A percentile compares a stretch with the other conserved stretches of the same genome.
Conservation (phyloP, 1,139 yeast species). For the Saccharomycopsis hybrid region DNA sequence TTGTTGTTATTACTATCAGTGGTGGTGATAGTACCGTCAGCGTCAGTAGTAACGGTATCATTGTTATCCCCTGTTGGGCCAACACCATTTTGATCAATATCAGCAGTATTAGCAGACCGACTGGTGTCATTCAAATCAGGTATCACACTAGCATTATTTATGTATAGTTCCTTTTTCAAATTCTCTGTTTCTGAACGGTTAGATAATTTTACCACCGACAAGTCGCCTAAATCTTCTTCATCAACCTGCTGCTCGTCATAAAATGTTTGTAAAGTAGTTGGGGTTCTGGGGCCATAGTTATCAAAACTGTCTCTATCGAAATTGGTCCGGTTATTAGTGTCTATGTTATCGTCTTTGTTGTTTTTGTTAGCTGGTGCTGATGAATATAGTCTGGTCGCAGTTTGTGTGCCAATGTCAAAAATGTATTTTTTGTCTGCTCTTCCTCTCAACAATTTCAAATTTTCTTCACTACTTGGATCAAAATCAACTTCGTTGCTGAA, state of each 20-base stretch:
- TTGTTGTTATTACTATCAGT: slow-evolving; percentile 25
- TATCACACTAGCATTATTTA: slow-evolving; percentile 33
- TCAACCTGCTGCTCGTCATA: slow-evolving; percentile 19
- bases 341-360: not conserved
- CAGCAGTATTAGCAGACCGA: slow-evolving; percentile 21
- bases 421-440: slow-evolving; percentile 45
- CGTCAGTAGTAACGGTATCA: too few species aligned
- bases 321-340: not conserved
- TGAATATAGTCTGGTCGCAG: slow-evolving; percentile 21
- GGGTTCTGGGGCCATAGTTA: slow-evolving; percentile 10
- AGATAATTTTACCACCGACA: slow-evolving; percentile 45
- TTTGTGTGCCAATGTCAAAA: slow-evolving; percentile 40
- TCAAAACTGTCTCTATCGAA: too few species aligned
- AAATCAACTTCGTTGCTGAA: slow-evolving; percentile 82
- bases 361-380: slow-evolving; percentile 1
- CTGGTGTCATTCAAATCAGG: slow-evolving; percentile 32
- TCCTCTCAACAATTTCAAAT: slow-evolving; percentile 41
- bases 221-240: slow-evolving; percentile 58
- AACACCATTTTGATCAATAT: too few species aligned
- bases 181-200: slow-evolving; percentile 38
- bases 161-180: slow-evolving; percentile 33
- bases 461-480: slow-evolving; percentile 60
- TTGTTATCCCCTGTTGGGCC: too few species aligned
- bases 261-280: slow-evolving; percentile 4
- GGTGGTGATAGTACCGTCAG: too few species aligned